Evolutionary conservation across 768 basidiomycete genomes (phyloP).

Genomic region (Russula dissimulans): DNA sequence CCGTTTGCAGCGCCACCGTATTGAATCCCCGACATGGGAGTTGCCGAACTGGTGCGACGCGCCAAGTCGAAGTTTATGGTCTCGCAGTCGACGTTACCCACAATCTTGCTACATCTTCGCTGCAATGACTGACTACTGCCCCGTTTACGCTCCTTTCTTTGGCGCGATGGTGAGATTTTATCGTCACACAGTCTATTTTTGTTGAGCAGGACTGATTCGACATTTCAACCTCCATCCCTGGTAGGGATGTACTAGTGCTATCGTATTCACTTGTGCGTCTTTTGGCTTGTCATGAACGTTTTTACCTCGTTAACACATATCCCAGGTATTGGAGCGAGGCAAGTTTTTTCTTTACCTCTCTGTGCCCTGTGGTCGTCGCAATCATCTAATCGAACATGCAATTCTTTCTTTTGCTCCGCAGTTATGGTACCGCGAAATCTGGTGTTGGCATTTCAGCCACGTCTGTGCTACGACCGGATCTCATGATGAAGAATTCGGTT

Average conservation of each 20-base stretch:
- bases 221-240: neutral
- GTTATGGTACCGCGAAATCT: slow-evolving; percentile 99
- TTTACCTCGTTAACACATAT: neutral
- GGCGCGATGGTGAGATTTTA: slow-evolving; percentile 73
- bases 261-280: slow-evolving; percentile 91
- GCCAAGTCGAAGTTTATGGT: neutral
- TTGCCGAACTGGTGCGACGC: neutral
- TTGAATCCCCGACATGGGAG: neutral
- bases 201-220: neutral
- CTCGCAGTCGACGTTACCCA: neutral
- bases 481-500: slow-evolving; percentile 74
- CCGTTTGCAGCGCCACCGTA: neutral
- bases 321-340: slow-evolving; percentile 82
- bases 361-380: neutral
- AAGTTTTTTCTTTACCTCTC: slow-evolving; percentile 18
- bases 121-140: slow-evolving; percentile 71
- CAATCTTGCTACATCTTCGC: neutral
- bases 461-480: slow-evolving; percentile 87
- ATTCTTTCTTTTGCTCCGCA: slow-evolving; percentile 25
- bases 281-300: neutral
- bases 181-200: neutral
- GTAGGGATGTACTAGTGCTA: slow-evolving; percentile 92
- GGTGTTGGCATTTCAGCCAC: slow-evolving; percentile 97
- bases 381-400: neutral
- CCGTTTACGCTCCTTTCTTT: slow-evolving; percentile 97